Evolutionary conservation across 495 filamentous ascomycete species (phyloP).

Genomic region (Penicillium malachiteum): DNA sequence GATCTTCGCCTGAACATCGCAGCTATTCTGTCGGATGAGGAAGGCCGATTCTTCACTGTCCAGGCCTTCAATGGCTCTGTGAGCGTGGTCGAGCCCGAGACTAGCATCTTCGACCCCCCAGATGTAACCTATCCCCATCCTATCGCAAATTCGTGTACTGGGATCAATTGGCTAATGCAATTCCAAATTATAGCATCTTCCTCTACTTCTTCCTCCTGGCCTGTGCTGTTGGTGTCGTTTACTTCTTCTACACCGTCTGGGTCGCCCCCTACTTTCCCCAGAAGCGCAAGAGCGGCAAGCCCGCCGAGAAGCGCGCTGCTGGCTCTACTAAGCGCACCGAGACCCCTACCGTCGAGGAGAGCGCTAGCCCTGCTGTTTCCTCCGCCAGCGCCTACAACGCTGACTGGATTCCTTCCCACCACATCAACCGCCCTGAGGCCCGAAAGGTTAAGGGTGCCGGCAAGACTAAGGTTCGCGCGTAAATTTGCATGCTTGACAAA

Average conservation of each 20-base stretch:
- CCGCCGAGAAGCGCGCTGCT: conserved; percentile 55
- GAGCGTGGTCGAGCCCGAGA: conserved; percentile 86
- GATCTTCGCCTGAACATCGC: conserved; percentile 78
- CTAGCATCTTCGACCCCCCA: conserved; percentile 93
- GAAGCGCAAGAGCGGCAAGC: conserved; percentile 68
- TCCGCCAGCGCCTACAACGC: conserved; percentile 80
- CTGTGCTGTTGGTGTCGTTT: conserved; percentile 73
- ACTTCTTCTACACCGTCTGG: conserved; percentile 98
- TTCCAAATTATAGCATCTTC: conserved; percentile 68
- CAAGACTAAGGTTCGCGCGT: conserved; percentile 54
- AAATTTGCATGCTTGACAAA: conserved; percentile 12
- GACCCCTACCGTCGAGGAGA: conserved; percentile 57
- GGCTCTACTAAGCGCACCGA: conserved; percentile 61
- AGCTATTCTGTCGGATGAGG: conserved; percentile 64
- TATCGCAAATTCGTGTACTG: background rate
- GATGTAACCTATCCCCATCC: conserved; percentile 58
- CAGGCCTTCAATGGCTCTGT: conserved; percentile 85
- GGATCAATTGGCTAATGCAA: conserved; percentile 23
- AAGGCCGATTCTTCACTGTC: conserved; percentile 69
- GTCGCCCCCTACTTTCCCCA: conserved; percentile 95
- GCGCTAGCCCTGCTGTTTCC: conserved; percentile 67
- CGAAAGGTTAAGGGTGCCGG: conserved; percentile 73
- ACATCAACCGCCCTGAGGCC: conserved; percentile 83
- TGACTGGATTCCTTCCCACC: conserved; percentile 91
- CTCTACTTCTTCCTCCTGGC: conserved; percentile 89